These are phyloP conservation scores for Suillus subluteus DNA, from an alignment of 768 basidiomycete species.

Conservation along the genomic window DNA sequence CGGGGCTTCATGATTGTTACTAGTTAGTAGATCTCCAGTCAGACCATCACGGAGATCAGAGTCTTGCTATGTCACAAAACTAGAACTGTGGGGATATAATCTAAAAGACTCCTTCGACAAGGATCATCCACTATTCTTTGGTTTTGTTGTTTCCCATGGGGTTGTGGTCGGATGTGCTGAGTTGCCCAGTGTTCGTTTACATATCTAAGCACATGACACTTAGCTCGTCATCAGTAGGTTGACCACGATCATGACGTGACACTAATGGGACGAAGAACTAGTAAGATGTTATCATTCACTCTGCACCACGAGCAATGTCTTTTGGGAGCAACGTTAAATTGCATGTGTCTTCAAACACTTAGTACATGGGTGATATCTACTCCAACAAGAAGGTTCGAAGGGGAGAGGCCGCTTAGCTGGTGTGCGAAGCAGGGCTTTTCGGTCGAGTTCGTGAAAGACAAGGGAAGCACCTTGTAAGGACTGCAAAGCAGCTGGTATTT, in stretches of 20 bases:
- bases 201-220: too few relatives aligned
- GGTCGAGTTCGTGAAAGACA: not conserved
- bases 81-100: too few relatives aligned
- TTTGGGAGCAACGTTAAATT: not conserved
- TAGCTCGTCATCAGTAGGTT: too few relatives aligned
- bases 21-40: too few relatives aligned
- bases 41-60: too few relatives aligned
- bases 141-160: too few relatives aligned
- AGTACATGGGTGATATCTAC: not conserved
- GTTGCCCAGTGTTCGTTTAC: too few relatives aligned
- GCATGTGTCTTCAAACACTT: not conserved
- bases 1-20: too few relatives aligned
- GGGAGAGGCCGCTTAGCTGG: not conserved
- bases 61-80: too few relatives aligned
- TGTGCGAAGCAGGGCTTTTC: not conserved
- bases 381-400: not conserved
- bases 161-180: too few relatives aligned
- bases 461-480: not conserved
- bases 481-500: not conserved
- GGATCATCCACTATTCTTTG: too few relatives aligned
- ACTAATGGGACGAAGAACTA: not conserved
- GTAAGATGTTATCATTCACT: not conserved
- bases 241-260: not conserved
- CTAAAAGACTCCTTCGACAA: too few relatives aligned
- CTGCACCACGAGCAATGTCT: not conserved